Conservation (phyloP, 2,329 filamentous ascomycete species). For the Exserohilum turcica region DNA sequence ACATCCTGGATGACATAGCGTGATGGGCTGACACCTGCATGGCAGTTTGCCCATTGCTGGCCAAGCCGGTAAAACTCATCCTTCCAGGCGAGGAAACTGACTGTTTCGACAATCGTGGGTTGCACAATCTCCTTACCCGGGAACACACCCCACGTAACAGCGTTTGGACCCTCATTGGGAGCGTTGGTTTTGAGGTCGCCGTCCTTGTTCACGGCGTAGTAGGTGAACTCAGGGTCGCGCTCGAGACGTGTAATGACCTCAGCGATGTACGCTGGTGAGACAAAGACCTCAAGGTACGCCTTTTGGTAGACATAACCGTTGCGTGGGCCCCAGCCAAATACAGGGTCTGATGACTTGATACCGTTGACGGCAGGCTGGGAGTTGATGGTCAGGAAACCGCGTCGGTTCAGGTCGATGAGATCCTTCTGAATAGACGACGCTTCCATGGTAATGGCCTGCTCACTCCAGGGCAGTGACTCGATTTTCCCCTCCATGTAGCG, state of each 20-base stretch:
- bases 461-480: constrained; percentile 89
- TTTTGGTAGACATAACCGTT: constrained; percentile 99
- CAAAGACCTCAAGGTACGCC: constrained; percentile 89
- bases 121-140: constrained; percentile 99
- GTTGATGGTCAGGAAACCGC: constrained; percentile 93
- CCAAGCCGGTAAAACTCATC: constrained; percentile 95
- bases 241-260: constrained; percentile 80
- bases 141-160: constrained; percentile 99
- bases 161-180: constrained; percentile 84
- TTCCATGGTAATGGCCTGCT: constrained; percentile 82
- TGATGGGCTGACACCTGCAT: constrained; percentile 75
- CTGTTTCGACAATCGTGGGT: constrained; percentile 97
- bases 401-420: constrained; percentile 79
- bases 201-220: constrained; percentile 87
- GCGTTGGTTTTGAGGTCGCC: constrained; percentile 86
- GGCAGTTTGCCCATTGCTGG: constrained; percentile 91
- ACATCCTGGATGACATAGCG: constrained; percentile 78
- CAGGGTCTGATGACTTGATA: constrained; percentile 80
- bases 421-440: constrained; percentile 77
- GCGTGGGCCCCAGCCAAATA: constrained; percentile 91
- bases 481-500: constrained; percentile 82
- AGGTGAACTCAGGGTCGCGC: constrained; percentile 80
- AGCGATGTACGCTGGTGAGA: constrained; percentile 77
- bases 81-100: constrained; percentile 98
- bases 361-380: constrained; percentile 95